Evolutionary conservation across 495 filamentous ascomycete genomes (phyloP), one percentile per base, ranked within the genome.

Genomic region (Podospora appendiculata): DNA sequence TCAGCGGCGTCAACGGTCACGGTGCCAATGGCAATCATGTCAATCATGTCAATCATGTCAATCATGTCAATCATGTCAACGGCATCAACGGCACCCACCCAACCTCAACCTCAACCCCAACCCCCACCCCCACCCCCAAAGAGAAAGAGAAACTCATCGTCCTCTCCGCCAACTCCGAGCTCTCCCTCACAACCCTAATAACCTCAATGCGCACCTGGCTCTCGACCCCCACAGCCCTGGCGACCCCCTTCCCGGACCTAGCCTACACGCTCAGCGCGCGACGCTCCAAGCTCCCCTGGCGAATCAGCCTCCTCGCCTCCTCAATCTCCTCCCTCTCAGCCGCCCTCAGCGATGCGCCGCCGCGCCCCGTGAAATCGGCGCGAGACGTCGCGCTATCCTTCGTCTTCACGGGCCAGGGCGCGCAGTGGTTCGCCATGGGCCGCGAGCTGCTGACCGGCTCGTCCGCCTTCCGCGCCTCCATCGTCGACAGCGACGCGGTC

Each of bases 161-260:
- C 1, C 66, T 79, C 34, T 64, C 68, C 0, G 76, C 77, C 11
- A 84, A 84, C 55, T 69, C 73, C 0, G 80, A 86, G 50, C 69
- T 63, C 1, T 71, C 84, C 34, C 13, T 86, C 2, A 79, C 33
- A 2, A 17, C 6, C 8, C 25, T 42, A 19, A 50, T 61, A 12
- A 4, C 47, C 35, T 9, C 33, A 4, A 50, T 56, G 8, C 1
- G 17, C 3, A 44, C 51, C 25, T 60, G 70, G 32, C 46, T 67
- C 0, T 7, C 2, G 1, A 8, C 45, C 45, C 16, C 18, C 17
- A 8, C 8, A 3, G 17, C 16, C 7, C 13, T 84, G 38, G 63
- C 67, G 19, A 56, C 60, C 32, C 38, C 39, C 41, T 43, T 62
- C n/a, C 45, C 48, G 0, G 50, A 63, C 32, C 16, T 66, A 3